Evolutionary conservation across 73 alveolate genomes (phyloP).

Genomic region (Tetrahymena elliotti): DNA sequence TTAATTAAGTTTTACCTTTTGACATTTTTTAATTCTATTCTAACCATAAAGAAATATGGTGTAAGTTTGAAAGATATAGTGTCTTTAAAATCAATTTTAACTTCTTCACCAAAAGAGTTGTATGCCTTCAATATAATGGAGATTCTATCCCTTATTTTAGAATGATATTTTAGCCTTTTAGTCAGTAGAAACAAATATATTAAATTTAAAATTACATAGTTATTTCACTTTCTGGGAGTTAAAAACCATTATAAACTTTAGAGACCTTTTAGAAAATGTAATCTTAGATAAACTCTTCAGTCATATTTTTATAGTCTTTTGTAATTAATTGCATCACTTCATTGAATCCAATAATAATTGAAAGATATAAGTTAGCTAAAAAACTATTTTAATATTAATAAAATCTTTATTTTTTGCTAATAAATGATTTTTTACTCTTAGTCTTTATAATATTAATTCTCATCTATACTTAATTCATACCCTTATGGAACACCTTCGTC

Average conservation of each 20-base stretch:
- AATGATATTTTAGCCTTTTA: too few species aligned
- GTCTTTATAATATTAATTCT: not conserved
- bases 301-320: constrained; percentile 32
- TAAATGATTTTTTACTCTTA: constrained; percentile 6
- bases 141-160: not conserved
- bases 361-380: constrained; percentile 7
- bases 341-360: constrained; percentile 5
- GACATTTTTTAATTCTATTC: not conserved
- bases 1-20: not conserved
- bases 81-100: constrained; percentile 25
- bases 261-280: not conserved
- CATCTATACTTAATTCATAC: not conserved
- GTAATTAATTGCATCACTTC: constrained; percentile 5
- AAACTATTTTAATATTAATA: not conserved
- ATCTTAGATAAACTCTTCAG: not conserved
- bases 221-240: not conserved
- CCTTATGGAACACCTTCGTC: constrained; percentile 19
- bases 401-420: not conserved
- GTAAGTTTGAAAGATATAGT: constrained; percentile 32
- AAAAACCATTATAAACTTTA: not conserved
- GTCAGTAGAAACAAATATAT: not conserved
- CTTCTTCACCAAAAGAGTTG: constrained; percentile 39
- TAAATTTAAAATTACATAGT: not conserved
- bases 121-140: not conserved
- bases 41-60: constrained; percentile 18